Conservation (phyloP, 2,329 filamentous ascomycete species). For the Fusarium agapanthi region DNA sequence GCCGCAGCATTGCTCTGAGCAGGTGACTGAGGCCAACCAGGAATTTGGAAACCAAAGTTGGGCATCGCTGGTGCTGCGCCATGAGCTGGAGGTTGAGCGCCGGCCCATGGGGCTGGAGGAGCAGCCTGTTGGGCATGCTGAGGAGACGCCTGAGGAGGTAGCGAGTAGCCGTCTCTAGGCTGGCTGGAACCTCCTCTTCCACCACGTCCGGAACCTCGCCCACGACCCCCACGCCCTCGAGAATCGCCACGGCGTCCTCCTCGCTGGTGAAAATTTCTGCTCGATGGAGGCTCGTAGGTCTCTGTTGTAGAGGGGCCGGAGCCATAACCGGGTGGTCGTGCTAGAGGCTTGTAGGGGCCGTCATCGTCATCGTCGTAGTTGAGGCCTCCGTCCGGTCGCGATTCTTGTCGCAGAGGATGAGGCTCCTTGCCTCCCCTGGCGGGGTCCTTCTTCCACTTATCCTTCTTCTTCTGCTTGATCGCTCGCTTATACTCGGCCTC, state of each 20-base stretch:
- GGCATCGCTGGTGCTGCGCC: conserved; percentile 40
- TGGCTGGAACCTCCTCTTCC: conserved; percentile 48
- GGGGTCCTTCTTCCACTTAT: conserved; percentile 54
- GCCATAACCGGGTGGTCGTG: conserved; percentile 72
- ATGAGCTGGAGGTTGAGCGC: conserved; percentile 25
- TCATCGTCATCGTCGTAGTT: conserved; percentile 76
- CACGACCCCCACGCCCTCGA: conserved; percentile 55
- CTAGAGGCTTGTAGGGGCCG: conserved; percentile 75
- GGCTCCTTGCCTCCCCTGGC: conserved; percentile 50
- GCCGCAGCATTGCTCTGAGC: conserved; percentile 40
- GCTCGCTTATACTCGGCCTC: conserved; percentile 83
- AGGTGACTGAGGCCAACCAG: conserved; percentile 52
- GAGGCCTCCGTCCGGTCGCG: conserved; percentile 55
- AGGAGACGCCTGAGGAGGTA: conserved; percentile 46
- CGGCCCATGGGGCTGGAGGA: conserved; percentile 26
- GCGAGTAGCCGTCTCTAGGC: conserved; percentile 53
- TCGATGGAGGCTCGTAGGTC: conserved; percentile 46
- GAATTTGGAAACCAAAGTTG: conserved; percentile 56
- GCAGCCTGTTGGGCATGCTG: conserved; percentile 47
- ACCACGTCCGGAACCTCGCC: conserved; percentile 53
- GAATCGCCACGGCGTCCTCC: conserved; percentile 57
- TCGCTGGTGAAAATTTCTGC: conserved; percentile 46
- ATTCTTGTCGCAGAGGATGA: conserved; percentile 53
- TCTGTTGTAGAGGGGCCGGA: conserved; percentile 56
- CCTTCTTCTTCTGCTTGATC: conserved; percentile 72